Evolutionary conservation across 495 filamentous ascomycete species (phyloP), one percentile per base, ranked within the genome.

Genomic region (Aspergillus sclerotioniger): DNA sequence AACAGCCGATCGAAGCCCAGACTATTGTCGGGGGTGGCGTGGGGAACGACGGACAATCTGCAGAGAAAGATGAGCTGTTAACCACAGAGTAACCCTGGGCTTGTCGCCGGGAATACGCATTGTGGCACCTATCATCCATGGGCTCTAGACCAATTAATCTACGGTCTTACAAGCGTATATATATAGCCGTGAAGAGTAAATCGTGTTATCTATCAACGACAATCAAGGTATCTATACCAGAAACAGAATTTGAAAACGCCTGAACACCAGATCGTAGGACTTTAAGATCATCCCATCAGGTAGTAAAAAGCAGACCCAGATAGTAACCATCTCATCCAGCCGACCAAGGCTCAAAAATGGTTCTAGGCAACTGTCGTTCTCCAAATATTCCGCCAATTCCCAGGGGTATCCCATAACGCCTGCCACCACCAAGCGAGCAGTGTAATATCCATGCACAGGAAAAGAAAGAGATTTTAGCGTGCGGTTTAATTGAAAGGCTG

Each of bases 401-500:
- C 28, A 16, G 47, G 47, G 47, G 47, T 50, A 50, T 50, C 47
- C n/a, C 47, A 50, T 16, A 50, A 50, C 47, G 47, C 47, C 47
- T 50, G 28, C 47, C 47, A 31, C 47, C 6, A 32, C 15, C n/a
- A 21, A 33, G 47, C 47, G 47, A 32, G 31, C 47, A 50, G 20
- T 29, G 47, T 50, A 25, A 15, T 50, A n/a, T 31, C 47, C 25
- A 44, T 53, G 21, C 25, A 44, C 51, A 54, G 54, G 29, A 50
- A 45, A 54, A 56, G 43, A 58, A 53, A 37, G 12, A 50, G 59
- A 13, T 32, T 41, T 50, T 28, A 53, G 15, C 46, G 54, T 32
- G n/a, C 28, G 29, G 44, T 31, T 60, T 62, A 70, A 41, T 63
- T 58, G 54, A 70, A 66, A 29, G 67, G 62, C 21, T 69, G 68